A percentile compares a stretch with the other conserved stretches of the same genome.
These are phyloP conservation scores for Daedaleopsis sinensis DNA, from an alignment of 768 basidiomycete species.

Conservation along the genomic window DNA sequence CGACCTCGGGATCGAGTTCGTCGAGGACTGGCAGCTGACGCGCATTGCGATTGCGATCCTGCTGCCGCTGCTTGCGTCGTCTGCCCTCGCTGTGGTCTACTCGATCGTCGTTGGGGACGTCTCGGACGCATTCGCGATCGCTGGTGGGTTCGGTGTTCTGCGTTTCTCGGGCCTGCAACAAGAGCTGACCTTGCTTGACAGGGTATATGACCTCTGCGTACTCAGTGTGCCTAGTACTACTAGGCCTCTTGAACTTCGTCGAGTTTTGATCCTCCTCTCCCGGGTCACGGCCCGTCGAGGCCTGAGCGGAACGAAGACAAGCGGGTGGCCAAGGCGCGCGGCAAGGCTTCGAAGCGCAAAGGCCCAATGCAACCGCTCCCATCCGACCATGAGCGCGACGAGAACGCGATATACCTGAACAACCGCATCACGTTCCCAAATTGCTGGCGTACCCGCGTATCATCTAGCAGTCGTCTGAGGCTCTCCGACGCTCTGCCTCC, in stretches of 20 bases:
- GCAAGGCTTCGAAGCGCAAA: no score
- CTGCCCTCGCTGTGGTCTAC: conserved; percentile 15
- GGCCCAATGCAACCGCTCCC: no score
- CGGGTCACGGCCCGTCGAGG: no score
- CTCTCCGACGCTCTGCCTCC: no score
- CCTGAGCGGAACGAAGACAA: no score
- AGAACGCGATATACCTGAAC: no score
- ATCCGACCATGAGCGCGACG: no score
- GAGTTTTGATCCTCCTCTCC: conserved; percentile 11
- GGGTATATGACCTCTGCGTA: conserved; percentile 27
- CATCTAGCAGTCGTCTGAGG: no score
- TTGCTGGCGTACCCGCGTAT: no score
- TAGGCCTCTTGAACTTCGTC: conserved; percentile 23
- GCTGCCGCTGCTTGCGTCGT: conserved; percentile 18
- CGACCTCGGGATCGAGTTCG: conserved; percentile 22
- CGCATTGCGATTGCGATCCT: conserved; percentile 22
- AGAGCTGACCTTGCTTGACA: background rate
- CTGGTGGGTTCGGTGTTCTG: conserved; percentile 18
- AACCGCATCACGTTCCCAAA: no score
- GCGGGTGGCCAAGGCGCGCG: no score
- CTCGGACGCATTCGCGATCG: conserved; percentile 22
- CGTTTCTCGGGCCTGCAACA: background rate
- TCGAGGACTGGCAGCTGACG: conserved; percentile 19
- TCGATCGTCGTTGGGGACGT: conserved; percentile 11
- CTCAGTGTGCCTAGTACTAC: conserved; percentile 24